phyloP scores from a whole-genome alignment of 441 rosid genomes.

The Syzygium malaccense region DNA sequence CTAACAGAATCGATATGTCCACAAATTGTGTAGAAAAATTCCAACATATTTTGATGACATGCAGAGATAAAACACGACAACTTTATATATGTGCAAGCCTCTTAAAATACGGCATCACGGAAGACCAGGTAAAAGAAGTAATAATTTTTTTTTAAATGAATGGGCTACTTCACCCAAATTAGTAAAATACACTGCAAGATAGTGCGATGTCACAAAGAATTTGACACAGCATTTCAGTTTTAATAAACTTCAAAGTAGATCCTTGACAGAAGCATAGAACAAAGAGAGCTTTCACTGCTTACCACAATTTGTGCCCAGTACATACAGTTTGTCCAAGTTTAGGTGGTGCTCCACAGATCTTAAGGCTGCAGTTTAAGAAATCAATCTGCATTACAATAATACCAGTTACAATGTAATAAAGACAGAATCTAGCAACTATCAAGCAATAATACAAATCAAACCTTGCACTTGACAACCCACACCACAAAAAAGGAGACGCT shows the following conservation, averaged over 20 bases:
- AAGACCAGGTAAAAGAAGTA: neutral
- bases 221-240: neutral
- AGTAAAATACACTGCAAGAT: neutral
- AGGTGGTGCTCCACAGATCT: conserved; percentile 86
- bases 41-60: neutral
- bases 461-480: conserved; percentile 99
- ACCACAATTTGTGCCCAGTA: conserved; percentile 96
- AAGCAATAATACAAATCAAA: conserved; percentile 15
- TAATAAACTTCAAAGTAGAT: neutral
- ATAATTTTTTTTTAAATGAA: neutral
- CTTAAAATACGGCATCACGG: neutral
- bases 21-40: neutral
- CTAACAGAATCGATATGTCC: neutral
- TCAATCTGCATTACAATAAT: conserved; percentile 84
- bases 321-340: conserved; percentile 89
- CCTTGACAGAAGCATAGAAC: neutral
- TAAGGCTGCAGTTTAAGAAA: conserved; percentile 90
- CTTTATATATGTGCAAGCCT: neutral
- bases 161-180: neutral
- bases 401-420: conserved; percentile 44
- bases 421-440: conserved; percentile 1
- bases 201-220: neutral
- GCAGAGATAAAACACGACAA: neutral
- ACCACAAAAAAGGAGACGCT: conserved; percentile 94
- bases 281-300: conserved; percentile 2